phyloP scores from a whole-genome alignment of 495 filamentous ascomycete genomes.

The Xylaria sp. region DNA sequence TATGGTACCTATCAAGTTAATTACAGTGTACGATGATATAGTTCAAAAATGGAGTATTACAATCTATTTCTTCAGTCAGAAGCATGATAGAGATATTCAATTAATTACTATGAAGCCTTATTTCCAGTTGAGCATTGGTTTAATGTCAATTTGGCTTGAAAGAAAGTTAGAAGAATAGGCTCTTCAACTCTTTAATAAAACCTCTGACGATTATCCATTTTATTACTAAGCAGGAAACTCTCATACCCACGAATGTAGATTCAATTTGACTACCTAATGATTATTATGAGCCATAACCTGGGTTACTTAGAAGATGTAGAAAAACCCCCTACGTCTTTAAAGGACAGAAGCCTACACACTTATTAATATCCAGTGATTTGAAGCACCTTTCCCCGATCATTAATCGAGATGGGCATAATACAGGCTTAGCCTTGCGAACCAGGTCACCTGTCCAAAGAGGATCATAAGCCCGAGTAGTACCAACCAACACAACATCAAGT shows the following conservation, averaged over 20 bases:
- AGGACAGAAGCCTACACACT: not conserved
- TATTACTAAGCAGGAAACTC: not conserved
- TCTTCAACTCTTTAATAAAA: too few relatives aligned
- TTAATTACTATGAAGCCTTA: too few relatives aligned
- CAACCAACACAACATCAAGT: not conserved
- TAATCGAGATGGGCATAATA: not conserved
- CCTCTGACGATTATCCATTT: too few relatives aligned
- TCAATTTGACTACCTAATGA: not conserved
- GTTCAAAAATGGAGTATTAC: not conserved
- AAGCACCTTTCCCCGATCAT: not conserved
- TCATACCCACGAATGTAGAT: not conserved
- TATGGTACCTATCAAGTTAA: too few relatives aligned
- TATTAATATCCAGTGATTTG: too few relatives aligned
- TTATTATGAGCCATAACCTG: not conserved
- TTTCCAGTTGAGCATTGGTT: too few relatives aligned
- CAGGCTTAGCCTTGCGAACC: not conserved
- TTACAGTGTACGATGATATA: not conserved
- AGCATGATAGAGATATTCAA: too few relatives aligned
- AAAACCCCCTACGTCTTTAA: not conserved
- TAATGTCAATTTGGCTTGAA: too few relatives aligned
- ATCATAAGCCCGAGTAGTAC: constrained; percentile 1
- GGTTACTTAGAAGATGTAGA: not conserved
- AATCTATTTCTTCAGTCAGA: too few relatives aligned
- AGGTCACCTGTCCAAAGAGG: not conserved
- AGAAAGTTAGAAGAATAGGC: not conserved